Percentiles rank a stretch among this genome's conserved stretches.
phyloP scores from a whole-genome alignment of 1,284 basidiomycete species.

The Rhodotorula sp. region DNA sequence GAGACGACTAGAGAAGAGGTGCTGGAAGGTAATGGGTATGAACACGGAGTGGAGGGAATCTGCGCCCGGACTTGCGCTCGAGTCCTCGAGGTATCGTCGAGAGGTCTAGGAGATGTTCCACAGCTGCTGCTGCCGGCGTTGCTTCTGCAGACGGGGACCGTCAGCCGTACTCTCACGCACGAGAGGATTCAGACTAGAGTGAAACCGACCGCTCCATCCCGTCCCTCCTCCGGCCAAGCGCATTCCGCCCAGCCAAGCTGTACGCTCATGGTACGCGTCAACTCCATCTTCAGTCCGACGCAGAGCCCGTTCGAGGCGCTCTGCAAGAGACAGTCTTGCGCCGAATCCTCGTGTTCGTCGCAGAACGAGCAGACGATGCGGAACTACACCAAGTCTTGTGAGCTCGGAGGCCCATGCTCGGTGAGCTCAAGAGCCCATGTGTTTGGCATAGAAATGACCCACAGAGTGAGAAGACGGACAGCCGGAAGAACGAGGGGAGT shows the following conservation, averaged over 20 bases:
- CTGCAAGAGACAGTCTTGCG: conserved; percentile 11
- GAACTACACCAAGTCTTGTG: too few relatives aligned
- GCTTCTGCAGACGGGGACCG: not conserved
- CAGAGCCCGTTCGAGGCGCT: conserved; percentile 1
- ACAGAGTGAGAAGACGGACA: not conserved
- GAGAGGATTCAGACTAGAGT: too few relatives aligned
- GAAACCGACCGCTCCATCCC: conserved; percentile 1
- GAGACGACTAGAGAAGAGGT: too few relatives aligned
- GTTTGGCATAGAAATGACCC: not conserved
- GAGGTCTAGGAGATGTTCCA: conserved; percentile 18
- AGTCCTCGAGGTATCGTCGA: not conserved
- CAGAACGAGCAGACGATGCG: conserved; percentile 8
- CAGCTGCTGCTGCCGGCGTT: not conserved
- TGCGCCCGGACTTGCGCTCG: too few relatives aligned
- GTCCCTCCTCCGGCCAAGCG: not conserved
- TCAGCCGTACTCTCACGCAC: not conserved
- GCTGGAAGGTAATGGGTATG: too few relatives aligned
- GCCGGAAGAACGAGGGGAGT: too few relatives aligned
- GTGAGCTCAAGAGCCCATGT: too few relatives aligned
- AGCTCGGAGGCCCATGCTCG: too few relatives aligned
- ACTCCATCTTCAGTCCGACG: conserved; percentile 9
- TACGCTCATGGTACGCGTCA: not conserved
- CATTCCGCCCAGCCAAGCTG: conserved; percentile 19
- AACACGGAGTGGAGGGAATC: too few relatives aligned
- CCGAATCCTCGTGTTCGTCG: conserved; percentile 18